A percentile compares a stretch with the other conserved stretches of the same genome.
These are phyloP conservation scores for Prunus kanzakura DNA, from an alignment of 306 rosid species.

Conservation along the genomic window DNA sequence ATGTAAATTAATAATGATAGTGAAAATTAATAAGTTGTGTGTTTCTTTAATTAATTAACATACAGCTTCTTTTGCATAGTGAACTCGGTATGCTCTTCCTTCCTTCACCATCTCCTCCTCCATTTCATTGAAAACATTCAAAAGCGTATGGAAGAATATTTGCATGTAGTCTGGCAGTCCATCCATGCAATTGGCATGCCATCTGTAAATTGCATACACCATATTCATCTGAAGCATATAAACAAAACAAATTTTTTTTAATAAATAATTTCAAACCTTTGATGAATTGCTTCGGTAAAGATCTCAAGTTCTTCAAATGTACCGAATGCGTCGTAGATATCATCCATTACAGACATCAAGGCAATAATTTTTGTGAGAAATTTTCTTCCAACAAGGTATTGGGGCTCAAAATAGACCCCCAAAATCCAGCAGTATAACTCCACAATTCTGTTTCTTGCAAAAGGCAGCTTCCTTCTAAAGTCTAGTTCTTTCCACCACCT, in stretches of 20 bases:
- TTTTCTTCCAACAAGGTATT: conserved; percentile 19
- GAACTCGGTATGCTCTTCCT: not conserved
- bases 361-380: not conserved
- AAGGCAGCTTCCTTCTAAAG: not conserved
- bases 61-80: conserved; percentile 17
- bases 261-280: not conserved
- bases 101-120: not conserved
- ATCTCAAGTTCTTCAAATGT: conserved; percentile 24
- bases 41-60: too few species aligned
- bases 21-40: too few species aligned
- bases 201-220: too few species aligned
- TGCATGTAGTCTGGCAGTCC: conserved; percentile 19
- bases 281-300: not conserved
- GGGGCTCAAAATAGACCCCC: not conserved
- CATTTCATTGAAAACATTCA: not conserved
- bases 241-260: not conserved
- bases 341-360: conserved; percentile 22
- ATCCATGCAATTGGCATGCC: too few species aligned
- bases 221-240: too few species aligned
- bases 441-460: too few species aligned
- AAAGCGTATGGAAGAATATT: not conserved
- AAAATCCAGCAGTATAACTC: too few species aligned
- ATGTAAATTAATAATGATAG: too few species aligned
- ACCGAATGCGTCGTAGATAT: not conserved
- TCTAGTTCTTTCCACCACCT: conserved; percentile 43